These are phyloP conservation scores for Penicillium paxilli DNA, from an alignment of 495 filamentous ascomycete species.

Conservation along the genomic window DNA sequence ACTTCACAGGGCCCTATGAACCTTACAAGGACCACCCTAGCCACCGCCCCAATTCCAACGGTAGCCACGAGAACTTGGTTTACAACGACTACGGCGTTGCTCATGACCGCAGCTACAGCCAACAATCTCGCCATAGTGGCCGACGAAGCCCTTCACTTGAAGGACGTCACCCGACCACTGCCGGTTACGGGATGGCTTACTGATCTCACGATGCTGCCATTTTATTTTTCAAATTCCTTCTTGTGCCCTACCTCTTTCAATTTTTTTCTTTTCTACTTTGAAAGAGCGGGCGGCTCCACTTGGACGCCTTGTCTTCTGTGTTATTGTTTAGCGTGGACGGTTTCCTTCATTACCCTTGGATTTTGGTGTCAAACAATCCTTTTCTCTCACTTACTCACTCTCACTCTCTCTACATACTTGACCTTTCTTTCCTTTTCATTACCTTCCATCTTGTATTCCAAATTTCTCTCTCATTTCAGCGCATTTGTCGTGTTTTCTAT, in stretches of 20 bases:
- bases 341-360: constrained; percentile 8
- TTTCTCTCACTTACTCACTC: background rate
- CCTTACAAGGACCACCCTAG: constrained; percentile 43
- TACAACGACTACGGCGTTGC: constrained; percentile 38
- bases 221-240: constrained; percentile 7
- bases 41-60: constrained; percentile 27
- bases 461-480: constrained; percentile 10
- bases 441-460: background rate
- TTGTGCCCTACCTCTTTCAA: background rate
- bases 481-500: constrained; percentile 1
- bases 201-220: constrained; percentile 21
- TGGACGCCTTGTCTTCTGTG: constrained; percentile 4
- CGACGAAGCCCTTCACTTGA: constrained; percentile 32
- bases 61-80: constrained; percentile 45
- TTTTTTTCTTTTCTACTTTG: constrained; percentile 6
- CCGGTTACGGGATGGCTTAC: constrained; percentile 43
- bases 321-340: constrained; percentile 15
- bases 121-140: constrained; percentile 30
- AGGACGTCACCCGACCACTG: constrained; percentile 37
- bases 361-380: constrained; percentile 6
- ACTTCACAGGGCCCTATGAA: constrained; percentile 44
- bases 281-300: background rate
- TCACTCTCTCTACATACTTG: constrained; percentile 2
- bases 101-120: constrained; percentile 39
- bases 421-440: constrained; percentile 1